Conservation (phyloP, 176 grass and related monocot species). For the Themeda triandra region DNA sequence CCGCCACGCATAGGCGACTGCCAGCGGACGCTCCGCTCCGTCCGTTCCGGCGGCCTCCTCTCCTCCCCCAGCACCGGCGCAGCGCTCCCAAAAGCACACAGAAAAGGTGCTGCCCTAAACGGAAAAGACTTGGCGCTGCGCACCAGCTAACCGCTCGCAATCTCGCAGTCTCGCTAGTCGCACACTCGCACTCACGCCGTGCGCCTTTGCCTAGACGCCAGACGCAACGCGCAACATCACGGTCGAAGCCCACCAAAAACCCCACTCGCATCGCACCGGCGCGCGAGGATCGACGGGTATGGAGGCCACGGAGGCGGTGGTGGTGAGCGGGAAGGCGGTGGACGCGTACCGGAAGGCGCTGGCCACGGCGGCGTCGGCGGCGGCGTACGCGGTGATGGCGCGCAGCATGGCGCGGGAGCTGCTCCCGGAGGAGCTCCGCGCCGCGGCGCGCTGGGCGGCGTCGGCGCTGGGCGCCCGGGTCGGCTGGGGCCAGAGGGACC, state of each 20-base stretch:
- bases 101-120: not conserved
- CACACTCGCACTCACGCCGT: too few relatives aligned
- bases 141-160: not conserved
- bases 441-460: conserved; percentile 12
- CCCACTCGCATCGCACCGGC: not conserved
- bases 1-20: not conserved
- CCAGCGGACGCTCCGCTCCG: too few relatives aligned
- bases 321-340: not conserved
- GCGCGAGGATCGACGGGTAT: not conserved
- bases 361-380: conserved; percentile 26
- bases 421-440: conserved; percentile 35
- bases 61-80: too few relatives aligned
- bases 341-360: conserved; percentile 35
- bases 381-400: conserved; percentile 42
- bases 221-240: too few relatives aligned
- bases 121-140: not conserved
- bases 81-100: not conserved
- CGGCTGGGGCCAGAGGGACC: not conserved
- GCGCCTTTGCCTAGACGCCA: too few relatives aligned
- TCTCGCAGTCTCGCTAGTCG: not conserved
- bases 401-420: conserved; percentile 32
- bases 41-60: too few relatives aligned
- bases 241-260: too few relatives aligned
- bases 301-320: not conserved
- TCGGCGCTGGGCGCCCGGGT: not conserved